These are phyloP conservation scores for Hyphodiscus hymeniophilus DNA, from an alignment of 495 filamentous ascomycete genomes.

Conservation along the genomic window DNA sequence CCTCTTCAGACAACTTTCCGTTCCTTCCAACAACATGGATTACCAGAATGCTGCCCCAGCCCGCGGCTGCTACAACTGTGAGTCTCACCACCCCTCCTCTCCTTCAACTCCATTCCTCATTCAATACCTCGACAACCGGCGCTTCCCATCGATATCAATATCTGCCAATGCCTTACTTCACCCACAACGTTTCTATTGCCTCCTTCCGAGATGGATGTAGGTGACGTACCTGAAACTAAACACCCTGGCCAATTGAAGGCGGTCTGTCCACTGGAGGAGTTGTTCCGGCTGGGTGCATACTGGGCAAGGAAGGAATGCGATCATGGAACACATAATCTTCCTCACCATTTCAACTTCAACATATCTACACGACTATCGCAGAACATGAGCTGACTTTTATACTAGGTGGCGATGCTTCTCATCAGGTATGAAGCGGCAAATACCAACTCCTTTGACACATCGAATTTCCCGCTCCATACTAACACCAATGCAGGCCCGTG, in stretches of 20 bases:
- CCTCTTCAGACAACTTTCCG: slow-evolving; percentile 20
- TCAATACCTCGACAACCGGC: slow-evolving; percentile 11
- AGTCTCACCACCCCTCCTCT: slow-evolving; percentile 32
- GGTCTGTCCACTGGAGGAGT: not conserved
- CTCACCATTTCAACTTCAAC: too few species aligned
- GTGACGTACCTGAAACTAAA: not conserved
- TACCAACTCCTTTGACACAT: not conserved
- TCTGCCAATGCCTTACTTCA: not conserved
- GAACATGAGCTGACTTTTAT: slow-evolving; percentile 13
- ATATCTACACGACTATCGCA: not conserved
- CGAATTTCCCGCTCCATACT: slow-evolving; percentile 4
- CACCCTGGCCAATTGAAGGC: not conserved
- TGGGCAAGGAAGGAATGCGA: not conserved
- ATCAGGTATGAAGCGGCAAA: slow-evolving; percentile 45
- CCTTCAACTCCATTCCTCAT: slow-evolving; percentile 16
- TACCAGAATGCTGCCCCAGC: slow-evolving; percentile 23
- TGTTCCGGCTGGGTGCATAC: not conserved
- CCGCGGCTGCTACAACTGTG: slow-evolving; percentile 77
- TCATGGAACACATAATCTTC: too few species aligned
- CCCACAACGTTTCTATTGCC: too few species aligned
- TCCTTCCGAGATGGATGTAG: not conserved
- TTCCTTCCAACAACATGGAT: slow-evolving; percentile 33
- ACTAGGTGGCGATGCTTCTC: slow-evolving; percentile 65
- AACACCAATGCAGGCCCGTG: slow-evolving; percentile 45
- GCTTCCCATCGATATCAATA: slow-evolving; percentile 1